phyloP scores from a whole-genome alignment of 768 basidiomycete species.

The Boletus rubescentipes region DNA sequence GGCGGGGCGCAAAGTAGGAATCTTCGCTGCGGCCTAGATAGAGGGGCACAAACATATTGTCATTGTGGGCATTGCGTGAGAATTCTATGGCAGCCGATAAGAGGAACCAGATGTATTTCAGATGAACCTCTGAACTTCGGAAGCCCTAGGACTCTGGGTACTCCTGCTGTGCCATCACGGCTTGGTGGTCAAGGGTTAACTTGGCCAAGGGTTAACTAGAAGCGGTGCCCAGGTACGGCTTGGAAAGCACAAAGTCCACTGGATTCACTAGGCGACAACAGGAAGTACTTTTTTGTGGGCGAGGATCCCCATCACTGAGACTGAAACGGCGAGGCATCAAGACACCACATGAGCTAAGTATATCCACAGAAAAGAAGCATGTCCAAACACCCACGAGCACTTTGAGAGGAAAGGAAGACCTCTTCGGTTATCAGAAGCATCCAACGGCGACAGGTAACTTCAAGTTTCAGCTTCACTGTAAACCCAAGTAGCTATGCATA shows the following conservation, averaged over 20 bases:
- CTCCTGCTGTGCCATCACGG: neutral
- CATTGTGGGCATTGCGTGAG: conserved; percentile 1
- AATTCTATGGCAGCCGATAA: neutral
- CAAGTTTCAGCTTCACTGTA: too few species aligned
- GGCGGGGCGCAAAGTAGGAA: neutral
- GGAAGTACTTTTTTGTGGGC: conserved; percentile 7
- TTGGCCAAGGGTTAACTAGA: too few species aligned
- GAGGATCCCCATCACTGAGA: conserved; percentile 1
- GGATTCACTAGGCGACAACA: neutral
- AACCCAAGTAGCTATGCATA: too few species aligned
- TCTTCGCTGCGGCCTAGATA: neutral
- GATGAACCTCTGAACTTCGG: neutral
- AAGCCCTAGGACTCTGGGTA: neutral
- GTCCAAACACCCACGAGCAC: neutral
- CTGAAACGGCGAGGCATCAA: neutral
- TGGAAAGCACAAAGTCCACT: neutral
- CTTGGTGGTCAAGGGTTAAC: too few species aligned
- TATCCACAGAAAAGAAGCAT: neutral
- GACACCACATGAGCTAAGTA: neutral
- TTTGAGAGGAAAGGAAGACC: neutral
- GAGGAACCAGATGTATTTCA: neutral
- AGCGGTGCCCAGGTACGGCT: neutral
- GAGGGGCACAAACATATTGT: neutral
- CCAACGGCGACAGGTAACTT: too few species aligned
- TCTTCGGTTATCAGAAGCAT: too few species aligned